Evolutionary conservation across 305 asterid species (phyloP).

Genomic region (Fraxinus baroniana): DNA sequence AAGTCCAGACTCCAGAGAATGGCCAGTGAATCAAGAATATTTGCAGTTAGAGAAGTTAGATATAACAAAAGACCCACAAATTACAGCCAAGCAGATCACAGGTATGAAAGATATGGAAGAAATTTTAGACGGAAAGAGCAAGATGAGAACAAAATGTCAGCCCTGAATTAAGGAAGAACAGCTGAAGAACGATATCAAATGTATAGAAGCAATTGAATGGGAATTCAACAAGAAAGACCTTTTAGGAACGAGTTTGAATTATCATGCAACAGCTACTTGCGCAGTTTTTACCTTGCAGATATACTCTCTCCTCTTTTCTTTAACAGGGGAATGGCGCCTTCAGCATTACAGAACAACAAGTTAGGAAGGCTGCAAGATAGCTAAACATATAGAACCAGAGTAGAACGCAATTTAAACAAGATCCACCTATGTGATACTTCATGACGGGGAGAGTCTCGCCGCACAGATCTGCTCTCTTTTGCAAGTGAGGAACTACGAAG

Average conservation of each 20-base stretch:
- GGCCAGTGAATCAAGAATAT: slow-evolving; percentile 23
- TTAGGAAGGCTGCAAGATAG: slow-evolving; percentile 70
- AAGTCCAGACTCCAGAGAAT: slow-evolving; percentile 30
- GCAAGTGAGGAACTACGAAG: slow-evolving; percentile 72
- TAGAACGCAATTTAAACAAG: slow-evolving; percentile 59
- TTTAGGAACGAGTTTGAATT: slow-evolving; percentile 30
- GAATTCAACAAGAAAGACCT: slow-evolving; percentile 25
- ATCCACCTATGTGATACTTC: slow-evolving; percentile 92
- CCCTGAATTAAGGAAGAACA: slow-evolving; percentile 23
- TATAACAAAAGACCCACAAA: slow-evolving; percentile 11
- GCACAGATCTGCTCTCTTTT: slow-evolving; percentile 66
- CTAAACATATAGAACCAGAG: slow-evolving; percentile 62
- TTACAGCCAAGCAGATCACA: slow-evolving; percentile 17
- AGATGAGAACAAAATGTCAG: slow-evolving; percentile 19
- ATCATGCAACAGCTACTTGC: slow-evolving; percentile 47
- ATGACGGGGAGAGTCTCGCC: slow-evolving; percentile 79
- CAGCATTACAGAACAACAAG: slow-evolving; percentile 81
- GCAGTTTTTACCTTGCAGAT: slow-evolving; percentile 87
- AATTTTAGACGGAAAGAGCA: slow-evolving; percentile 25
- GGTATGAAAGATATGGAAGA: slow-evolving; percentile 17
- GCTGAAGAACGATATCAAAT: slow-evolving; percentile 9
- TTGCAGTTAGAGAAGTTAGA: slow-evolving; percentile 18
- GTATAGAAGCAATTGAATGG: slow-evolving; percentile 23
- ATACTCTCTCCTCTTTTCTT: slow-evolving; percentile 92
- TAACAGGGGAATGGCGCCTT: slow-evolving; percentile 97